phyloP scores from a whole-genome alignment of 1,284 basidiomycete genomes.

The Chondrostereum purpureum region DNA sequence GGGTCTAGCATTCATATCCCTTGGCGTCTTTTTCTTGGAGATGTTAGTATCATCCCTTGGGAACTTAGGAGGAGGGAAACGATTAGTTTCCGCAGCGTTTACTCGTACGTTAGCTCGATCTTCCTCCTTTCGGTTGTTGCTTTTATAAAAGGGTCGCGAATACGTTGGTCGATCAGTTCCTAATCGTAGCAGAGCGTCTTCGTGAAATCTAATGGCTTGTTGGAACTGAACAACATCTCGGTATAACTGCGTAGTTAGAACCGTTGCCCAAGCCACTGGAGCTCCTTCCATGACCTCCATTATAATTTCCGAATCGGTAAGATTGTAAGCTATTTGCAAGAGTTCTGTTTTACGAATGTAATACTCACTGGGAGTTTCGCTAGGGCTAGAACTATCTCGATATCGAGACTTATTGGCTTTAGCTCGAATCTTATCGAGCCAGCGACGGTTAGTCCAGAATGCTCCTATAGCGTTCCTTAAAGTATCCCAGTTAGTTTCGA shows the following conservation, averaged over 20 bases:
- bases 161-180: conserved; percentile 8
- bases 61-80: conserved; percentile 16
- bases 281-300: conserved; percentile 1
- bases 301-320: too few relatives aligned
- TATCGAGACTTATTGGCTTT: conserved; percentile 4
- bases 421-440: conserved; percentile 10
- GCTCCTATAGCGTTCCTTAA: conserved; percentile 6
- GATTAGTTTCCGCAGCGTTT: not conserved
- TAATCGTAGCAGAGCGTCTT: conserved; percentile 14
- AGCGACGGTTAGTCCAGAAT: conserved; percentile 11
- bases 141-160: too few relatives aligned
- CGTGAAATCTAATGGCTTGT: too few relatives aligned
- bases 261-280: not conserved
- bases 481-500: conserved; percentile 7
- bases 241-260: not conserved
- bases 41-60: conserved; percentile 27
- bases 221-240: too few relatives aligned
- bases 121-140: not conserved
- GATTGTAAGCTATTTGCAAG: too few relatives aligned
- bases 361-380: conserved; percentile 13
- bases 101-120: not conserved
- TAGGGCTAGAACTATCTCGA: conserved; percentile 6
- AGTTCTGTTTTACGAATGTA: conserved; percentile 13
- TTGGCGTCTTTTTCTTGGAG: conserved; percentile 25
- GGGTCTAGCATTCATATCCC: conserved; percentile 14